Evolutionary conservation across 2,329 filamentous ascomycete species (phyloP).

Genomic region (Rugonectria rugulosa): DNA sequence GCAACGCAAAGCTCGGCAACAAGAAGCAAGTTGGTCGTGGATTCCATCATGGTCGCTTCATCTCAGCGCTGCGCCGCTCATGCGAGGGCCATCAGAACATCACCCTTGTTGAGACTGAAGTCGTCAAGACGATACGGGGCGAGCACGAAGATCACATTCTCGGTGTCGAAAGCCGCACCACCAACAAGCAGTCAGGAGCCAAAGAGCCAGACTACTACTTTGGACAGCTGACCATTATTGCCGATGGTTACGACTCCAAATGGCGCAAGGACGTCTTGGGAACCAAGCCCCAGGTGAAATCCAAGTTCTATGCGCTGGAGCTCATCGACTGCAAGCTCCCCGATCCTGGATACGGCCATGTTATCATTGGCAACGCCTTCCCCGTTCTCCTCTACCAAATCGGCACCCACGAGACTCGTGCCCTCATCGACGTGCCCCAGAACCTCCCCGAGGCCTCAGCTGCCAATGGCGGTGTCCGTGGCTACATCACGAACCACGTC

Average conservation of each 20-base stretch:
- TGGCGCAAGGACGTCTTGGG: constrained; percentile 84
- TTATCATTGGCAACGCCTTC: constrained; percentile 77
- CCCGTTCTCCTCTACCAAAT: constrained; percentile 97
- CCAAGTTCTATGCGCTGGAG: constrained; percentile 93
- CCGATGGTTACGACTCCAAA: constrained; percentile 91
- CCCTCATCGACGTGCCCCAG: constrained; percentile 86
- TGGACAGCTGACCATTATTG: constrained; percentile 84
- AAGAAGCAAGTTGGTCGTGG: constrained; percentile 71
- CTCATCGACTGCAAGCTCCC: constrained; percentile 87
- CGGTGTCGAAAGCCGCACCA: constrained; percentile 79
- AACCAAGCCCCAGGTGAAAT: constrained; percentile 87
- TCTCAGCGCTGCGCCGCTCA: constrained; percentile 79
- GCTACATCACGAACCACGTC: constrained; percentile 81
- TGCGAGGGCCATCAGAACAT: constrained; percentile 82
- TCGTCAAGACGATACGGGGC: constrained; percentile 75
- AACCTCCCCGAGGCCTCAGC: constrained; percentile 76
- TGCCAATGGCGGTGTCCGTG: constrained; percentile 81
- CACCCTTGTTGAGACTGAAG: constrained; percentile 89
- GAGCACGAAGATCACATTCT: constrained; percentile 75
- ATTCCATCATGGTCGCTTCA: constrained; percentile 96
- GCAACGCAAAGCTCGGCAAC: constrained; percentile 42
- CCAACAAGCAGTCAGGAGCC: constrained; percentile 60
- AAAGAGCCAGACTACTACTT: constrained; percentile 81
- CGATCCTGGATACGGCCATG: constrained; percentile 79
- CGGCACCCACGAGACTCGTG: constrained; percentile 90